A percentile compares a stretch with the other conserved stretches of the same genome.
Evolutionary conservation across 768 basidiomycete species (phyloP).

Genomic region (Boletellus ananiceps): DNA sequence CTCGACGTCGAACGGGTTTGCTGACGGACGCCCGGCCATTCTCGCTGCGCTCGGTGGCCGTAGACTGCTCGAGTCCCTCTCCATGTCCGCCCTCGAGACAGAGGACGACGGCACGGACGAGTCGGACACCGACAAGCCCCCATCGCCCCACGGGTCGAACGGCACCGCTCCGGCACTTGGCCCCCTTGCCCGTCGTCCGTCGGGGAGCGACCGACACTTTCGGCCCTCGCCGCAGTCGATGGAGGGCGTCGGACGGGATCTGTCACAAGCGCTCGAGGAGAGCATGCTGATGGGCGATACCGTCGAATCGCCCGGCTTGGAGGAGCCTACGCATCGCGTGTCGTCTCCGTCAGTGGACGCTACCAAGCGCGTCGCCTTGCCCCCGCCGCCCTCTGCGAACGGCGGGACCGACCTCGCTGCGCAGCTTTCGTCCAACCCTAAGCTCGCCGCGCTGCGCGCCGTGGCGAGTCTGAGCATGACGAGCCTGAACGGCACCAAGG

Average conservation of each 20-base stretch:
- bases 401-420: slow-evolving; percentile 38
- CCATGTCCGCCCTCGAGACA: slow-evolving; percentile 51
- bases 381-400: slow-evolving; percentile 10
- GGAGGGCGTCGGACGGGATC: slow-evolving; percentile 30
- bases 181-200: slow-evolving; percentile 8
- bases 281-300: slow-evolving; percentile 2
- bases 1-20: slow-evolving; percentile 15
- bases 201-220: slow-evolving; percentile 8
- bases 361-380: background rate
- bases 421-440: slow-evolving; percentile 43
- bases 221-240: slow-evolving; percentile 25
- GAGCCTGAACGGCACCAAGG: slow-evolving; percentile 16
- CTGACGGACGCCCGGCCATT: slow-evolving; percentile 20
- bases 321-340: background rate
- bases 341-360: background rate
- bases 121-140: slow-evolving; percentile 17
- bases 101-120: slow-evolving; percentile 39
- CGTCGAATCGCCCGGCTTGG: background rate
- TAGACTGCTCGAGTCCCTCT: slow-evolving; percentile 37
- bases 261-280: slow-evolving; percentile 29
- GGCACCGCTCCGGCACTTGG: background rate
- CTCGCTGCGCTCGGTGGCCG: slow-evolving; percentile 27
- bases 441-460: slow-evolving; percentile 44
- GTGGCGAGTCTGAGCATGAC: slow-evolving; percentile 27
- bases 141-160: background rate